Evolutionary conservation across 1,284 basidiomycete species (phyloP).

Genomic region (Marasmius fiardii): DNA sequence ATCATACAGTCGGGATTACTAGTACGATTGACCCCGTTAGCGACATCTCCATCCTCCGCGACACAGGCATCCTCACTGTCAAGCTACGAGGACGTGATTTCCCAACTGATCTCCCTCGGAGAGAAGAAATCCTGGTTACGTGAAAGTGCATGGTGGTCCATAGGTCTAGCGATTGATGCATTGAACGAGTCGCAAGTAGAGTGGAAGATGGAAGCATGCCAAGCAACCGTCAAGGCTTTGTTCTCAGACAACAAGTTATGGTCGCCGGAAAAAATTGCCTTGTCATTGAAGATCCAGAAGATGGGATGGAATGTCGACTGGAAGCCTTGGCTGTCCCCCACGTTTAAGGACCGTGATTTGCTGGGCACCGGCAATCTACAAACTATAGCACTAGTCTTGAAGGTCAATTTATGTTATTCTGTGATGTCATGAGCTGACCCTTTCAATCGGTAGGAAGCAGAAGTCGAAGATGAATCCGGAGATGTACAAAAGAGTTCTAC

Average conservation of each 20-base stretch:
- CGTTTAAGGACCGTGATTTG: slow-evolving; percentile 73
- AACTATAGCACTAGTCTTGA: slow-evolving; percentile 76
- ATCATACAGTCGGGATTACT: slow-evolving; percentile 82
- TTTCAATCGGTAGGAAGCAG: slow-evolving; percentile 44
- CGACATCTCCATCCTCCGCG: slow-evolving; percentile 49
- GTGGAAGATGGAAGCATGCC: slow-evolving; percentile 74
- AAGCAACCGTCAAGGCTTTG: slow-evolving; percentile 47
- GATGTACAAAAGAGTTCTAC: slow-evolving; percentile 44
- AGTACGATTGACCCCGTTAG: slow-evolving; percentile 53
- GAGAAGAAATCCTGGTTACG: slow-evolving; percentile 89
- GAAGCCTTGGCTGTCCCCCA: slow-evolving; percentile 65
- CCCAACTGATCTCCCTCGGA: slow-evolving; percentile 68
- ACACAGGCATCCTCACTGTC: slow-evolving; percentile 52
- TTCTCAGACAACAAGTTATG: slow-evolving; percentile 60
- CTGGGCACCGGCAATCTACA: slow-evolving; percentile 71
- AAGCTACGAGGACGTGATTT: slow-evolving; percentile 64
- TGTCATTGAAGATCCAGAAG: slow-evolving; percentile 71
- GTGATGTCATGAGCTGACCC: neutral
- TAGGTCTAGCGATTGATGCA: slow-evolving; percentile 62
- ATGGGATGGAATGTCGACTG: slow-evolving; percentile 62
- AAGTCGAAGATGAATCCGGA: slow-evolving; percentile 49
- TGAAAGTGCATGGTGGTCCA: slow-evolving; percentile 89
- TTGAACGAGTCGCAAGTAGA: slow-evolving; percentile 54
- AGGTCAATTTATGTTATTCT: slow-evolving; percentile 42
- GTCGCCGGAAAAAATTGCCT: slow-evolving; percentile 87